Evolutionary conservation across 1,139 yeast genomes (phyloP), one percentile per base, ranked within the genome.

Genomic region (Spencermartinsiella ligniputridi): DNA sequence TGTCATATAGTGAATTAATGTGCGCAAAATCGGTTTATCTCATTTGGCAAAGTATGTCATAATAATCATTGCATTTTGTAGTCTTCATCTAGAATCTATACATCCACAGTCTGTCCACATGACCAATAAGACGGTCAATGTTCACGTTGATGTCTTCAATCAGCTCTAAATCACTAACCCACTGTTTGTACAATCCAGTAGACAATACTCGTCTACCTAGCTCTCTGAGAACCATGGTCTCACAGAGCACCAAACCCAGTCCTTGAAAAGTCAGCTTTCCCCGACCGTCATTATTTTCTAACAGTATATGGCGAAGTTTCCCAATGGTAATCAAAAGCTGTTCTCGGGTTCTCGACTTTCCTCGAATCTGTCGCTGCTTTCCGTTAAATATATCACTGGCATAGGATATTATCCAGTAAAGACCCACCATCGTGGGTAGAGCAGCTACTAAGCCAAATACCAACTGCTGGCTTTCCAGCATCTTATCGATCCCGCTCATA

Each of bases 371-470:
- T 12, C 54, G 46, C 37, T 35, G 39, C 37, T 38, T 48, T 18
- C 54, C 50, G 16, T 51, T 43, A 12, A 50, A 24, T n/a, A 33
- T 24, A 16, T 35, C 39, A 5, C 37, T 22, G 8, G 35, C 20
- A 16, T 34, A 59, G 22, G 90, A 80, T 17, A 47, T 44, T 3
- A 42, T 41, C 54, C 58, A 60, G 55, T 59, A 56, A 4, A 56
- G 47, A 22, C 52, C 51, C 2, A 53, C 57, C 17, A 66, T 40
- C 3, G 68, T 60, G 0, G 98, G 98, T 37, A 92, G 77, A 3
- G 94, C 81, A 1, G 97, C 95, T 19, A 92, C 86, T 33, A 87
- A 71, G 1, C 96, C 97, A 68, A 92, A 88, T 19, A 92, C 94
- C 42, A 92, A 75, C 62, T 92, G 96, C 67, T 92, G 98, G 37